Evolutionary conservation across 1,284 basidiomycete genomes (phyloP).

Genomic region (Fomitiporia mediterranea): DNA sequence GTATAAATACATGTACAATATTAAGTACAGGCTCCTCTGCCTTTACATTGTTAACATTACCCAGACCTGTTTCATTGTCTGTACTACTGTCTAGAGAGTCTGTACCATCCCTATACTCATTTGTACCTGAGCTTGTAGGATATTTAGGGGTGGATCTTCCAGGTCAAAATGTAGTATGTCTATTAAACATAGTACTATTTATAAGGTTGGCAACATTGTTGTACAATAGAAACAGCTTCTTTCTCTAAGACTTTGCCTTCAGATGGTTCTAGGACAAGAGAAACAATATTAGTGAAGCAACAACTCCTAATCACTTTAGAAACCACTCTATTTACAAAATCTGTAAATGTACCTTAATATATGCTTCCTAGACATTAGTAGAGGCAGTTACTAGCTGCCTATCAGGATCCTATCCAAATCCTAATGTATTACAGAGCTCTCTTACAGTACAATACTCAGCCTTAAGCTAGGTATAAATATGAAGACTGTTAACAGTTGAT

Average conservation of each 20-base stretch:
- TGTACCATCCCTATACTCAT: too few species aligned
- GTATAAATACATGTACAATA: too few species aligned
- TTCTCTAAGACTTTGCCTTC: constrained; percentile 25
- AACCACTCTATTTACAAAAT: too few species aligned
- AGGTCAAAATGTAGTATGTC: constrained; percentile 24
- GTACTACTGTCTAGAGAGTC: too few species aligned
- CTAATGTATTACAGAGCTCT: constrained; percentile 26
- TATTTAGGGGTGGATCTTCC: too few species aligned
- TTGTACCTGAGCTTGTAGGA: too few species aligned
- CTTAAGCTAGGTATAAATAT: constrained; percentile 32
- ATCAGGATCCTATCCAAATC: constrained; percentile 33
- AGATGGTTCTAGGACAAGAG: constrained; percentile 28
- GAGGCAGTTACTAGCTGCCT: constrained; percentile 26
- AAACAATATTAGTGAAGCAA: constrained; percentile 8
- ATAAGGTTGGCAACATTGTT: constrained; percentile 27
- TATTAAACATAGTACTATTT: constrained; percentile 28
- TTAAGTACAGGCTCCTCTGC: too few species aligned
- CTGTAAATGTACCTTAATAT: constrained; percentile 23
- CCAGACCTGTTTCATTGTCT: too few species aligned
- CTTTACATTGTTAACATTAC: too few species aligned
- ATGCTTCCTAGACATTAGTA: constrained; percentile 28
- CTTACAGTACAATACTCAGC: constrained; percentile 26
- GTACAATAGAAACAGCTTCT: constrained; percentile 29
- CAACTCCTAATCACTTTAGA: constrained; percentile 2
- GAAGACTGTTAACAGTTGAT: background rate